Evolutionary conservation across 2,329 filamentous ascomycete species (phyloP), one percentile per base, ranked within the genome.

Genomic region (Alternaria alternata): DNA sequence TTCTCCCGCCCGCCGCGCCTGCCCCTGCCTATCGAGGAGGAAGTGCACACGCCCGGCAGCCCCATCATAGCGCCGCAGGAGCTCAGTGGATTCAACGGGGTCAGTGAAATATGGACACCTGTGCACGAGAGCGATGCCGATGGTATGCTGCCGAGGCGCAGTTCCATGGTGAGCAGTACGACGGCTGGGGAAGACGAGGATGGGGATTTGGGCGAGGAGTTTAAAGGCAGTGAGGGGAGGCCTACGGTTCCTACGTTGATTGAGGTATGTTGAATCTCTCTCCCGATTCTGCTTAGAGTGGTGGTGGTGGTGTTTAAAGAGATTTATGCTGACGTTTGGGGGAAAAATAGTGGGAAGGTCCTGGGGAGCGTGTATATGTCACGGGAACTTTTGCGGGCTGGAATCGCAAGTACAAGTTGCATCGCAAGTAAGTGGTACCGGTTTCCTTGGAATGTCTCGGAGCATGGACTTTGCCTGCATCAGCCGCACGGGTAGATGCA

Each of bases 351-450:
- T 99, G 95, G 95, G 87, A 86, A 66, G 86, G 88, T 8, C 88
- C 88, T 53, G 94, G 92, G 59, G 91, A 96, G 59, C 96, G 94
- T 79, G 88, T 98, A 65, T 99, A 97, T 78, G 93, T 99, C 46
- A 99, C 95, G 0, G 94, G 94, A 66, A 98, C 95, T 20, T 97
- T 98, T 75, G 96, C 96, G 71, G 92, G 94, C 28, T 99, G 95
- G 95, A 93, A 96, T 80, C 90, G 91, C 77, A 98, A 98, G 81
- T 96, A 94, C 77, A 88, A 91, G 69, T 83, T 99, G 74, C 88
- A 93, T 79, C 89, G 87, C 78, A 90, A 92, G 93, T 96, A 87
- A 87, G 91, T 66, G 3, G 38, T 53, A 42, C 57, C 57, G 88
- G 34, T 46, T 56, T 53, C 1, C n/a, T 30, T 14, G 18, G 47